These are phyloP conservation scores for Austroboletus eburneus DNA, from an alignment of 768 basidiomycete genomes.

Conservation along the genomic window DNA sequence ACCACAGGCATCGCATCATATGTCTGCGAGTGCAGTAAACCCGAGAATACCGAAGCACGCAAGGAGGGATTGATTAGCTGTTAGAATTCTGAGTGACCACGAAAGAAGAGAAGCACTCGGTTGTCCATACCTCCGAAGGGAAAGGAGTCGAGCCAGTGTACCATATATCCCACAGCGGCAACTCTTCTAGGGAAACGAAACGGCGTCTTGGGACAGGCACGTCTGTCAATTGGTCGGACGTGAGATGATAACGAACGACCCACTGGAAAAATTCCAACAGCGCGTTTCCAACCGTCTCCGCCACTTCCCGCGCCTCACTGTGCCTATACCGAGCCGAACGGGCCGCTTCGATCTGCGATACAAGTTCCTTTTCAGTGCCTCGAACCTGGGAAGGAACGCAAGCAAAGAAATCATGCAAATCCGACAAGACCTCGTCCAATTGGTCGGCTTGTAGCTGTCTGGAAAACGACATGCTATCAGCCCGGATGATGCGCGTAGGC, in stretches of 20 bases:
- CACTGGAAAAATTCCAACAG: constrained; percentile 49
- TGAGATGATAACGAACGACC: constrained; percentile 10
- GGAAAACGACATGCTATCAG: constrained; percentile 15
- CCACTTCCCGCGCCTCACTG: constrained; percentile 17
- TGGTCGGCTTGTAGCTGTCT: constrained; percentile 41
- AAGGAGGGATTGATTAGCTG: constrained; percentile 70
- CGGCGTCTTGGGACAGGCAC: constrained; percentile 34
- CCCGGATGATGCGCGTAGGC: background rate
- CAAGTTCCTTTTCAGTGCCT: constrained; percentile 31
- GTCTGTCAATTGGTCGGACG: background rate
- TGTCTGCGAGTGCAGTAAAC: constrained; percentile 55
- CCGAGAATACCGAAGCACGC: constrained; percentile 56
- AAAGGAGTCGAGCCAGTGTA: constrained; percentile 63
- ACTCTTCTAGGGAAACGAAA: constrained; percentile 45
- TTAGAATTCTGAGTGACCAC: background rate
- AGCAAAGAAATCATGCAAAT: constrained; percentile 38
- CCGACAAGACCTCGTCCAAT: constrained; percentile 36
- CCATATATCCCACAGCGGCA: constrained; percentile 66
- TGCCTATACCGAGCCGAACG: constrained; percentile 17
- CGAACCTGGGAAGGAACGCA: constrained; percentile 31
- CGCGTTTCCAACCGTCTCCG: constrained; percentile 43
- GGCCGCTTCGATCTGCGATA: constrained; percentile 23
- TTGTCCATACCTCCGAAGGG: constrained; percentile 54
- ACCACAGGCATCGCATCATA: constrained; percentile 27
- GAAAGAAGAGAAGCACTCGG: background rate